Evolutionary conservation across 2,329 filamentous ascomycete species (phyloP).

Genomic region (Nannizziopsis barbatae): DNA sequence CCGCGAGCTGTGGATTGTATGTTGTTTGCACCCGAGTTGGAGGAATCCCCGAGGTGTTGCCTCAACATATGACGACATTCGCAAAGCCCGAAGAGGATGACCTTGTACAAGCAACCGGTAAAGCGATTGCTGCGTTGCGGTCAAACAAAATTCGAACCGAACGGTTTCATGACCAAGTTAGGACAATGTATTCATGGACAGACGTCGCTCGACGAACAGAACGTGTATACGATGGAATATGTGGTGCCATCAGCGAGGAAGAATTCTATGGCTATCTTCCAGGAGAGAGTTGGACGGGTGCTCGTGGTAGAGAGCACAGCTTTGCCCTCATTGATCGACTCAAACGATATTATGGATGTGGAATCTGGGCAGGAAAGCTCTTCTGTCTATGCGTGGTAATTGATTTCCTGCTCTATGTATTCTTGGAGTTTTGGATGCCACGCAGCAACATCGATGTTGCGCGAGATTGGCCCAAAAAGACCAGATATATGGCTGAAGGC

Average conservation of each 20-base stretch:
- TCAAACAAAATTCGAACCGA: constrained; percentile 83
- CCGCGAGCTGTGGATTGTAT: constrained; percentile 87
- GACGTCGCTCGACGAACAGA: constrained; percentile 91
- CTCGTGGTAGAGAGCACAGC: constrained; percentile 62
- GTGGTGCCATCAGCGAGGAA: constrained; percentile 68
- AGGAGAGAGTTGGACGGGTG: constrained; percentile 57
- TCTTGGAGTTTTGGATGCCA: constrained; percentile 79
- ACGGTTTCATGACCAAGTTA: constrained; percentile 90
- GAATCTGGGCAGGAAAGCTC: constrained; percentile 94
- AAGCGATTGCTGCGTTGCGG: constrained; percentile 75
- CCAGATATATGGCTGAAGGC: background rate
- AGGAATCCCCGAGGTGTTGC: constrained; percentile 91
- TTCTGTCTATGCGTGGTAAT: constrained; percentile 92
- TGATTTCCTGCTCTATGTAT: constrained; percentile 81
- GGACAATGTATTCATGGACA: constrained; percentile 97
- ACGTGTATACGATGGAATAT: constrained; percentile 88
- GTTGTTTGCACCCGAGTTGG: constrained; percentile 95
- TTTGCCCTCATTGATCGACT: constrained; percentile 89
- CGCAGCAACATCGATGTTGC: constrained; percentile 78
- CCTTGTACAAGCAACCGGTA: constrained; percentile 75
- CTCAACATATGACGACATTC: constrained; percentile 93
- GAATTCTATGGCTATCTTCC: constrained; percentile 80
- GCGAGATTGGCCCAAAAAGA: constrained; percentile 84
- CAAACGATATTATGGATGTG: constrained; percentile 95
- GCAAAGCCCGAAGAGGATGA: constrained; percentile 96